phyloP scores from a whole-genome alignment of 2,329 filamentous ascomycete species.

The Sclerotinia glacialis region DNA sequence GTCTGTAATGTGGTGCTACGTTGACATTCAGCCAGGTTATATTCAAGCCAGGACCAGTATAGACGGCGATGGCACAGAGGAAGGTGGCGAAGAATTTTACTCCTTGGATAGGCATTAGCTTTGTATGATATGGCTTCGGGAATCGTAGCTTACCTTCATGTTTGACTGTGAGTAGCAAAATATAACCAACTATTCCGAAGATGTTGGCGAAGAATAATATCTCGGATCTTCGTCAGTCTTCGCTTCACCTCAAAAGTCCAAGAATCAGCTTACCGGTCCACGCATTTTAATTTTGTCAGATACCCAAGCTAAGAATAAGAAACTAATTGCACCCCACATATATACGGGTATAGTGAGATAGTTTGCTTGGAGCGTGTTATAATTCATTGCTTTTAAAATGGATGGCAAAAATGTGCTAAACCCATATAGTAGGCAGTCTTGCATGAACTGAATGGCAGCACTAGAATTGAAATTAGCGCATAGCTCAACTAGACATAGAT shows the following conservation, averaged over 20 bases:
- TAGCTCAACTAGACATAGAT: not conserved
- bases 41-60: constrained; percentile 49
- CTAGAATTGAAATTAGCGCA: constrained; percentile 33
- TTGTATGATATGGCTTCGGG: not conserved
- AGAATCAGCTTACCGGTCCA: constrained; percentile 22
- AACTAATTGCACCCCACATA: constrained; percentile 47
- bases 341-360: constrained; percentile 58
- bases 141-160: constrained; percentile 38
- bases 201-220: constrained; percentile 42
- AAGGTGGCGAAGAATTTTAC: constrained; percentile 50
- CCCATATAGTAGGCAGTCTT: constrained; percentile 44
- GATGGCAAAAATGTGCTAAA: constrained; percentile 57
- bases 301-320: constrained; percentile 46
- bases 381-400: constrained; percentile 53
- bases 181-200: constrained; percentile 50
- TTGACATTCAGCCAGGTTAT: constrained; percentile 49
- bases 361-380: constrained; percentile 50
- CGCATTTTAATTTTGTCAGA: constrained; percentile 43
- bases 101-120: constrained; percentile 3
- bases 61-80: constrained; percentile 48
- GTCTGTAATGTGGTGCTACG: constrained; percentile 46
- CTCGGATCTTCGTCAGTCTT: constrained; percentile 26
- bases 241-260: not conserved
- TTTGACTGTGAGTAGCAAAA: constrained; percentile 48
- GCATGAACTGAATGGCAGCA: constrained; percentile 33